Evolutionary conservation across 1,284 basidiomycete species (phyloP).

Genomic region (Coriolopsis trogii): DNA sequence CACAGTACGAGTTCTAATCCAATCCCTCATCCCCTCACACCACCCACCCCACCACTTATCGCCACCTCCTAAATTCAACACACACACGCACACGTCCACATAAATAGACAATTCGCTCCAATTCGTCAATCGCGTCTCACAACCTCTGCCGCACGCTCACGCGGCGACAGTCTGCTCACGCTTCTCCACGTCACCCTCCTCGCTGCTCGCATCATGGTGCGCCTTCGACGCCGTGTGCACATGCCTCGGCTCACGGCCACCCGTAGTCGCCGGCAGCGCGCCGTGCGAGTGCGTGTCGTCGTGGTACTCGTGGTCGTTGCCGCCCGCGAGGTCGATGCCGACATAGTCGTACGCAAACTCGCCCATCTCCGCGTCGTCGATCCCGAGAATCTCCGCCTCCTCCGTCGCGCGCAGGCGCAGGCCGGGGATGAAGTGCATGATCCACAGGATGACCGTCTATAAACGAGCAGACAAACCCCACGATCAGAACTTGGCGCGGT

Average conservation of each 20-base stretch:
- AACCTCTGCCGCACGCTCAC: too few species aligned
- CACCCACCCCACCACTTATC: too few species aligned
- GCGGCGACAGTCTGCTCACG: slow-evolving; percentile 3
- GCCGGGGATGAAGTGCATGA: slow-evolving; percentile 92
- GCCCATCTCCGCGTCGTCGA: slow-evolving; percentile 94
- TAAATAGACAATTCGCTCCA: too few species aligned
- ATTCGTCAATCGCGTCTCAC: too few species aligned
- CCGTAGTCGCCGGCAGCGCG: slow-evolving; percentile 28
- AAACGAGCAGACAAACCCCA: background rate
- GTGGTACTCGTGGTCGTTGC: slow-evolving; percentile 21
- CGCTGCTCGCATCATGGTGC: slow-evolving; percentile 16
- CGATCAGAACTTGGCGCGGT: too few species aligned
- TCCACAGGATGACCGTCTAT: slow-evolving; percentile 85
- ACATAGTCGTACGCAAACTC: slow-evolving; percentile 95
- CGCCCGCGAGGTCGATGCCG: slow-evolving; percentile 44
- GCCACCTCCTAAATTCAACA: too few species aligned
- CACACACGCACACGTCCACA: too few species aligned
- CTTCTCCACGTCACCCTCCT: slow-evolving; percentile 23
- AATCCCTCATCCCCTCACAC: too few species aligned
- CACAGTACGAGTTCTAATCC: too few species aligned
- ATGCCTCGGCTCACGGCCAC: slow-evolving; percentile 35
- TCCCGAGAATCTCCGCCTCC: slow-evolving; percentile 89
- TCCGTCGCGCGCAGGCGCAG: slow-evolving; percentile 80
- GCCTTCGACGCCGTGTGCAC: slow-evolving; percentile 10
- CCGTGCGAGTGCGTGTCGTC: slow-evolving; percentile 35